Evolutionary conservation across 163 green algal genomes (phyloP), one percentile per base, ranked within the genome.

Genomic region (Scenedesmus sp.): DNA sequence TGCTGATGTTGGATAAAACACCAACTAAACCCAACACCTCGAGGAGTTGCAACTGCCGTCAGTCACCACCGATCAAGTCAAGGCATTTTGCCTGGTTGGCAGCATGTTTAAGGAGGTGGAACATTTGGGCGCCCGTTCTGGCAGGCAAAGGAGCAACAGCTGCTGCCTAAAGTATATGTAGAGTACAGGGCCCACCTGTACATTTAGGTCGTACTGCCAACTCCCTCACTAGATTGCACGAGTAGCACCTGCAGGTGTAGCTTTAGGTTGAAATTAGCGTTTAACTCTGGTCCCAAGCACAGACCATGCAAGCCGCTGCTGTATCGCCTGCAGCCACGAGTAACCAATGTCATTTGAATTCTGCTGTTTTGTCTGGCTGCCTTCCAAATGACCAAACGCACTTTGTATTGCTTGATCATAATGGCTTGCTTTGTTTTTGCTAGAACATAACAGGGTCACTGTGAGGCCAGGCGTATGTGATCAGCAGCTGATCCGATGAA

Each of bases 321-420:
- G 1, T 40, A 24, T 40, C 65, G 16, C 18, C 30, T 76, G 30
- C 65, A 40, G 65, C 7, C 65, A 40, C 30, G 65, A 40, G 65
- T 76, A 30, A 76, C 65, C 30, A 76, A 16, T 76, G 65, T 76
- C 65, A 76, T 76, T 76, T 76, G 65, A 76, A 76, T 76, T 76
- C 30, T 76, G 65, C 65, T 76, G 65, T 7, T 40, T 37, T 40
- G 1, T 40, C 9, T 76, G 16, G 30, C 65, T 76, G 65, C 30
- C 26, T 40, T 37, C 30, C 30, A 76, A 40, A 40, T 76, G 65
- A 76, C 40, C 26, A 18, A 65, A 59, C 43, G 35, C 33, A 15
- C 20, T 46, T 53, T 16, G 5, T 46, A 40, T 43, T 81, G 33
- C 10, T 20, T 81, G n/a, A 33, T 81, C 18, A n/a, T 49, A 30